Evolutionary conservation across 2,329 filamentous ascomycete genomes (phyloP).

Genomic region (Fusarium sp.): DNA sequence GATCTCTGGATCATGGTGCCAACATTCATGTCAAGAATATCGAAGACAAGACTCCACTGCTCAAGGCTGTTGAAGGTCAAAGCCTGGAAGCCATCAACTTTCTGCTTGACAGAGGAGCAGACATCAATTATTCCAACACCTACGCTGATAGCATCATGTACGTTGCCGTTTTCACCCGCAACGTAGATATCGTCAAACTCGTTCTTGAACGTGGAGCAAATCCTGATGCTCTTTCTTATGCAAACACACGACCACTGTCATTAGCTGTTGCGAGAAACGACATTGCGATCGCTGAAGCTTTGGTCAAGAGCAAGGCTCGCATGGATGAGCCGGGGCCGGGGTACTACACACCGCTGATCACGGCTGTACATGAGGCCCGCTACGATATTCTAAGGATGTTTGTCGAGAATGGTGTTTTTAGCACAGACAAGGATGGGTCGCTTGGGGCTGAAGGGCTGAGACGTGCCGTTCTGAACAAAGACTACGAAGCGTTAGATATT

Average conservation of each 20-base stretch:
- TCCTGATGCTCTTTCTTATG: not conserved
- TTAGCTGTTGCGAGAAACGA: not conserved
- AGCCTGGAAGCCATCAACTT: not conserved
- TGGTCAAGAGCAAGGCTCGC: not conserved
- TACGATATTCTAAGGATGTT: constrained; percentile 2
- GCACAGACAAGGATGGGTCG: not conserved
- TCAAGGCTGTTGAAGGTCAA: not conserved
- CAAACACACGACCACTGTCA: not conserved
- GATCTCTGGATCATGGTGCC: not conserved
- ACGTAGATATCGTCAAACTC: not conserved
- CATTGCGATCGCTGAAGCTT: not conserved
- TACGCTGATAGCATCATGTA: constrained; percentile 3
- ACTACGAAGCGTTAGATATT: not conserved
- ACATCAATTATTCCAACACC: not conserved
- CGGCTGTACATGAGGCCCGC: rapidly evolving
- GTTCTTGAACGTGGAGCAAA: constrained; percentile 1
- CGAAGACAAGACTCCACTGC: not conserved
- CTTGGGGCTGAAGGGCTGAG: not conserved
- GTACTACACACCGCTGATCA: not conserved
- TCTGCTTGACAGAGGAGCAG: not conserved
- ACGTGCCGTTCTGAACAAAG: not conserved
- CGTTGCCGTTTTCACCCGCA: not conserved
- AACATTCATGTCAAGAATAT: not conserved
- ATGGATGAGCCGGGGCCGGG: not conserved
- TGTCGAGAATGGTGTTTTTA: not conserved